phyloP scores from a whole-genome alignment of 257 asterid species.

The Ophiorrhiza pumila region DNA sequence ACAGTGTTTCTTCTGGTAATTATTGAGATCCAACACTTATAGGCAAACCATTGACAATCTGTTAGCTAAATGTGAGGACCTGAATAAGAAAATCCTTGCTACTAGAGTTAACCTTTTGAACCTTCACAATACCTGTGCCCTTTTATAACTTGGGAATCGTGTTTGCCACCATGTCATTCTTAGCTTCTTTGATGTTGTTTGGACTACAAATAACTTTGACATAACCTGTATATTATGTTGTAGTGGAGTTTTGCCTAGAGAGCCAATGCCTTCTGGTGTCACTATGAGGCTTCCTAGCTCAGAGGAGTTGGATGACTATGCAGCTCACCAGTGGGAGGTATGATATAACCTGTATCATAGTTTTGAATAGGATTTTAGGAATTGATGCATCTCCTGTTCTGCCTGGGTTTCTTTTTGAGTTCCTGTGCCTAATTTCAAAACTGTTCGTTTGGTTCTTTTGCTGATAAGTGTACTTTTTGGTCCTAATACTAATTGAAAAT shows the following conservation, averaged over 20 bases:
- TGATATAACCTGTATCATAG: constrained; percentile 23
- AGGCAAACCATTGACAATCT: not conserved
- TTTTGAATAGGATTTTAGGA: constrained; percentile 18
- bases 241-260: constrained; percentile 96
- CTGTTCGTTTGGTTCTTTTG: constrained; percentile 31
- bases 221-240: constrained; percentile 31
- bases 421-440: constrained; percentile 18
- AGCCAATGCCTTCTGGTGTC: constrained; percentile 78
- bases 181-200: not conserved
- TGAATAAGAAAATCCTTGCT: not conserved
- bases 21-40: not conserved
- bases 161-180: not conserved
- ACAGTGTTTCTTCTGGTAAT: not conserved
- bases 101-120: not conserved
- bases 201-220: not conserved
- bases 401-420: constrained; percentile 17
- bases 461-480: constrained; percentile 22
- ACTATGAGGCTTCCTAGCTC: constrained; percentile 84
- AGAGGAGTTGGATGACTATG: constrained; percentile 88
- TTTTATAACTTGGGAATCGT: not conserved
- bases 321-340: constrained; percentile 95
- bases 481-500: constrained; percentile 39
- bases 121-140: not conserved
- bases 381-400: not conserved
- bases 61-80: not conserved